Conservation (phyloP, 1,284 basidiomycete genomes). For the Ganoderma lingzhi region DNA sequence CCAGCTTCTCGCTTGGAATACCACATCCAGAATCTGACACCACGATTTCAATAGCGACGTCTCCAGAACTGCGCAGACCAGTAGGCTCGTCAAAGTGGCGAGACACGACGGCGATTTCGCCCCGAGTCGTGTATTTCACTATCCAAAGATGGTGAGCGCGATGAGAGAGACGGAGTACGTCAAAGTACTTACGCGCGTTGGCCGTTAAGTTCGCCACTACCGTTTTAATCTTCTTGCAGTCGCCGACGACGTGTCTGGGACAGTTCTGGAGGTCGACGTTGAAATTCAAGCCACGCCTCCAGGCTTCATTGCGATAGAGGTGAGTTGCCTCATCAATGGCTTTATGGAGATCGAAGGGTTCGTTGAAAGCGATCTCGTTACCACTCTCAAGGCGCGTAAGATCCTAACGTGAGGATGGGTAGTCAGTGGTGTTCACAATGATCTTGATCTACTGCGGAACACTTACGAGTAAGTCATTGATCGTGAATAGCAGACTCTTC, state of each 20-base stretch:
- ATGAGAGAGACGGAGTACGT: not conserved
- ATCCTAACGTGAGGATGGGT: slow-evolving; percentile 55
- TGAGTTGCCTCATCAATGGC: slow-evolving; percentile 75
- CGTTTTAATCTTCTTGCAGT: slow-evolving; percentile 80
- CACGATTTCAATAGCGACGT: slow-evolving; percentile 75
- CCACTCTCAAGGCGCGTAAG: slow-evolving; percentile 86
- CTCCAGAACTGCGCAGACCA: slow-evolving; percentile 53
- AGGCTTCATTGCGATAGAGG: slow-evolving; percentile 75
- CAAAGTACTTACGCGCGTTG: slow-evolving; percentile 69
- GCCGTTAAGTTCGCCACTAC: slow-evolving; percentile 87
- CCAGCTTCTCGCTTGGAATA: slow-evolving; percentile 76
- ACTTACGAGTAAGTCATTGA: slow-evolving; percentile 81
- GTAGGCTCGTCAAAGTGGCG: slow-evolving; percentile 60
- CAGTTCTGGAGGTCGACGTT: slow-evolving; percentile 60
- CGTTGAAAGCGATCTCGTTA: slow-evolving; percentile 82
- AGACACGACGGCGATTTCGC: slow-evolving; percentile 74
- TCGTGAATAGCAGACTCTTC: slow-evolving; percentile 83
- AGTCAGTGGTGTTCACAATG: not conserved
- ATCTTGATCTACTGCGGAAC: not conserved
- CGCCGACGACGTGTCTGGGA: slow-evolving; percentile 73
- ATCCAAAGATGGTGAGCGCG: not conserved
- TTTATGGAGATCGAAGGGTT: slow-evolving; percentile 80
- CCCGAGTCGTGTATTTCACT: slow-evolving; percentile 82
- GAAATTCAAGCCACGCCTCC: slow-evolving; percentile 73
- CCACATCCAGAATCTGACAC: slow-evolving; percentile 85